A percentile compares a stretch with the other conserved stretches of the same genome.
phyloP scores from a whole-genome alignment of 805 yeast species.

The Spathaspora arborariae region DNA sequence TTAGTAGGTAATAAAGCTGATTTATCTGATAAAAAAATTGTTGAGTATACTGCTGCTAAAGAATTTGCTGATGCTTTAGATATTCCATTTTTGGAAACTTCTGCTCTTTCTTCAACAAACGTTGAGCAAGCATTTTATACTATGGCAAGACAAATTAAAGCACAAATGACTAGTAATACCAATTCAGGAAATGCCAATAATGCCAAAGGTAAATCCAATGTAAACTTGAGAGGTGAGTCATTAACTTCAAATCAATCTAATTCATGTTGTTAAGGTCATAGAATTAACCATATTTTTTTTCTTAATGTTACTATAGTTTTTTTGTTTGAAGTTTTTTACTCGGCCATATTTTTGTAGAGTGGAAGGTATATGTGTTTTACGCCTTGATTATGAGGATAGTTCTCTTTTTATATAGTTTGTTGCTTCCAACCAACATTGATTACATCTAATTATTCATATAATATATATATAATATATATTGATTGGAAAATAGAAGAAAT shows the following conservation, averaged over 20 bases:
- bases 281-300: not conserved
- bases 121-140: constrained; percentile 98
- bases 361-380: not conserved
- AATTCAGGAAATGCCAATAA: constrained; percentile 22
- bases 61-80: constrained; percentile 95
- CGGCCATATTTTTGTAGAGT: not conserved
- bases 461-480: not conserved
- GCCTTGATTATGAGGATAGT: not conserved
- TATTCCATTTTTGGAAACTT: constrained; percentile 93
- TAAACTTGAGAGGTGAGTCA: constrained; percentile 69
- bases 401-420: not conserved
- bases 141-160: constrained; percentile 98
- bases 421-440: not conserved
- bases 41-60: constrained; percentile 92
- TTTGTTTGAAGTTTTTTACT: not conserved
- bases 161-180: constrained; percentile 72
- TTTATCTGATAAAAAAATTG: constrained; percentile 88
- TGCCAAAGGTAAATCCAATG: constrained; percentile 61
- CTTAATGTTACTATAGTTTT: not conserved
- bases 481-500: no score
- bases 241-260: constrained; percentile 38
- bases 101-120: constrained; percentile 91
- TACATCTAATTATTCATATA: not conserved
- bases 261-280: constrained; percentile 32
- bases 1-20: constrained; percentile 97